Percentiles rank a stretch among this genome's conserved stretches.
These are phyloP conservation scores for Filobasidium floriforme DNA, from an alignment of 768 basidiomycete species.

Conservation along the genomic window DNA sequence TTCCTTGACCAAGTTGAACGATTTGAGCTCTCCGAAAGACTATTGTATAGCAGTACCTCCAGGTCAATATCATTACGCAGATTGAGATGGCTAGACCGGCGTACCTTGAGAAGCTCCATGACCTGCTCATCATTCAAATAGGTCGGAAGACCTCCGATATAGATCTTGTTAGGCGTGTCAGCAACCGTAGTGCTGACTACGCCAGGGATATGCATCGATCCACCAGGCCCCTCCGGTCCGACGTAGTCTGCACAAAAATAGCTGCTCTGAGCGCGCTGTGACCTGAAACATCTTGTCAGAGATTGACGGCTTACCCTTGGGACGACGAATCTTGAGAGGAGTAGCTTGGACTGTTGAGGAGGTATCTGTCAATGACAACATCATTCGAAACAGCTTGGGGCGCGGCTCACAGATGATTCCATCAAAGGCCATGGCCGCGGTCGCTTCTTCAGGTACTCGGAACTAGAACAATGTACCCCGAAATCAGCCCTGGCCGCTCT, in stretches of 20 bases:
- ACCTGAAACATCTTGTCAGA: neutral
- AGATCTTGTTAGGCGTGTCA: slow-evolving; percentile 95
- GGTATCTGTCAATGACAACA: neutral
- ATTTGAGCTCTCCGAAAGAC: slow-evolving; percentile 91
- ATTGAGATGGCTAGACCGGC: too few relatives aligned
- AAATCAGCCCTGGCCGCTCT: neutral
- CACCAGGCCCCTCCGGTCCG: slow-evolving; percentile 58
- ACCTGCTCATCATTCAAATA: slow-evolving; percentile 98
- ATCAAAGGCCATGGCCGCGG: slow-evolving; percentile 93
- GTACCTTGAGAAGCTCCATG: slow-evolving; percentile 77
- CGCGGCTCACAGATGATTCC: slow-evolving; percentile 63
- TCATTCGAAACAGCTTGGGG: neutral
- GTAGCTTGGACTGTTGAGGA: slow-evolving; percentile 58
- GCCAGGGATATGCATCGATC: slow-evolving; percentile 73
- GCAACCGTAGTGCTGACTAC: slow-evolving; percentile 95
- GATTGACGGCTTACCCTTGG: slow-evolving; percentile 51
- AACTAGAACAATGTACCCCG: slow-evolving; percentile 56
- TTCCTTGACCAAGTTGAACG: slow-evolving; percentile 96
- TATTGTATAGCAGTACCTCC: neutral
- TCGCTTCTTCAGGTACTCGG: slow-evolving; percentile 92
- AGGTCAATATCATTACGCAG: neutral
- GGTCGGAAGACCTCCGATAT: slow-evolving; percentile 88
- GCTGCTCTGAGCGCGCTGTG: neutral
- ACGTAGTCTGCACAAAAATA: slow-evolving; percentile 62
- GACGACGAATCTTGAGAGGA: slow-evolving; percentile 93